Evolutionary conservation across 768 basidiomycete species (phyloP), one percentile per base, ranked within the genome.

Genomic region (Pleurotus ostreatus): DNA sequence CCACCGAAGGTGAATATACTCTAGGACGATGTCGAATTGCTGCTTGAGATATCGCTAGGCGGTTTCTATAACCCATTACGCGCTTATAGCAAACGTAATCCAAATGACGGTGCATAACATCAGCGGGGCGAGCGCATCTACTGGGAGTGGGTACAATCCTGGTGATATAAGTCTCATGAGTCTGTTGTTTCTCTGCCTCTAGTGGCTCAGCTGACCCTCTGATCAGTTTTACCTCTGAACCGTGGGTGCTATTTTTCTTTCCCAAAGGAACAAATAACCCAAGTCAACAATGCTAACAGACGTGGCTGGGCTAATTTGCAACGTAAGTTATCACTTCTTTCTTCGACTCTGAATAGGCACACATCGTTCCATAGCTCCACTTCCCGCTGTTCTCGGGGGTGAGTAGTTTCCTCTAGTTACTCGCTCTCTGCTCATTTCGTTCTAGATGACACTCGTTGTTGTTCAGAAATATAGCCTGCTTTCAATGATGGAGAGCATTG

Each of bases 331-430:
- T 45, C 40, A 45, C 16, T 26, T 46, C 23, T 30, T 45, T 16
- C 18, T 13, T 16, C 38, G 53, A 46, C 43, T 13, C 54, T 45
- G 26, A 55, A 8, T 40, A 20, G 57, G 57, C 49, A 23, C 39
- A 53, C 55, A 59, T 16, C 34, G 56, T 40, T 41, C 18, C 55
- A 46, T 60, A 84, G 83, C 70, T 83, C 55, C 85, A 86, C 63
- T 74, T 78, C 55, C 67, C 73, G 26, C 58, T 87, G 41, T 86
- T 83, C 62, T 75, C 72, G 49, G 80, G 78, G 43, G 83, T 85
- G 60, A 55, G 59, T 12, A 23, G 37, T 15, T 41, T 18, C 34
- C 18, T 30, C 34, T n/a, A 16, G 25, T 15, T 30, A 18, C 13
- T 16, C 43, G n/a, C 18, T 8, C 26, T n/a, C 7, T 47, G 43